Evolutionary conservation across 2,329 filamentous ascomycete species (phyloP).

Genomic region (Xylaria polymorpha): DNA sequence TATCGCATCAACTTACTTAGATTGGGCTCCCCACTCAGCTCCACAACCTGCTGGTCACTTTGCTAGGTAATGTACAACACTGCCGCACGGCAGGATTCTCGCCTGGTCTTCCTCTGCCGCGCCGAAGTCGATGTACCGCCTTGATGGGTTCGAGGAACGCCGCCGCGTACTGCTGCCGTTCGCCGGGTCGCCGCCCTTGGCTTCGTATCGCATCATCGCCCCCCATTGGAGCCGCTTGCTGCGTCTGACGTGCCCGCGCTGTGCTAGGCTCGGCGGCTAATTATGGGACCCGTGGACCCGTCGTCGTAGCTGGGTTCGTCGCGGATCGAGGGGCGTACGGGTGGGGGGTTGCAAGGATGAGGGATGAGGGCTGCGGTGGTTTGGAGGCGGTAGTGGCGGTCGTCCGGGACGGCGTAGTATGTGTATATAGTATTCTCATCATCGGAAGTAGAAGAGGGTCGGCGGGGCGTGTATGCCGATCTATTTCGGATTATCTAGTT

Average conservation of each 20-base stretch:
- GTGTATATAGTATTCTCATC: neutral
- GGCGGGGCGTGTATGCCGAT: neutral
- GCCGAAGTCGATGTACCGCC: conserved; percentile 67
- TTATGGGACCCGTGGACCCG: conserved; percentile 71
- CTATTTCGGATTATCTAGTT: too few relatives aligned
- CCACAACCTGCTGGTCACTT: conserved; percentile 93
- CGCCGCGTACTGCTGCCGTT: conserved; percentile 72
- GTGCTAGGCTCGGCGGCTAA: conserved; percentile 74
- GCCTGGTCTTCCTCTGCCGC: conserved; percentile 53
- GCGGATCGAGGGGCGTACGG: conserved; percentile 65
- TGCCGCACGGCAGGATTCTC: conserved; percentile 66
- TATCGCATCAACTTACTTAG: conserved; percentile 79
- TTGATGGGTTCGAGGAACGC: conserved; percentile 73
- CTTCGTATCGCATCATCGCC: conserved; percentile 73
- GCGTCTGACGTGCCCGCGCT: conserved; percentile 71
- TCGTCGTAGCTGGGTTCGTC: conserved; percentile 72
- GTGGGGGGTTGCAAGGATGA: conserved; percentile 58
- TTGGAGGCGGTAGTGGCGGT: conserved; percentile 38
- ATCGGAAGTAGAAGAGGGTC: neutral
- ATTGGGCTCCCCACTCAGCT: conserved; percentile 84
- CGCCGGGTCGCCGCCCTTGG: conserved; percentile 71
- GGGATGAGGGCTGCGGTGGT: conserved; percentile 57
- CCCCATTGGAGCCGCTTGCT: conserved; percentile 70
- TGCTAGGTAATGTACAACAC: conserved; percentile 32
- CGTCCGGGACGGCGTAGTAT: conserved; percentile 10